Conservation (phyloP, 768 basidiomycete genomes). For the Mycena maculata region DNA sequence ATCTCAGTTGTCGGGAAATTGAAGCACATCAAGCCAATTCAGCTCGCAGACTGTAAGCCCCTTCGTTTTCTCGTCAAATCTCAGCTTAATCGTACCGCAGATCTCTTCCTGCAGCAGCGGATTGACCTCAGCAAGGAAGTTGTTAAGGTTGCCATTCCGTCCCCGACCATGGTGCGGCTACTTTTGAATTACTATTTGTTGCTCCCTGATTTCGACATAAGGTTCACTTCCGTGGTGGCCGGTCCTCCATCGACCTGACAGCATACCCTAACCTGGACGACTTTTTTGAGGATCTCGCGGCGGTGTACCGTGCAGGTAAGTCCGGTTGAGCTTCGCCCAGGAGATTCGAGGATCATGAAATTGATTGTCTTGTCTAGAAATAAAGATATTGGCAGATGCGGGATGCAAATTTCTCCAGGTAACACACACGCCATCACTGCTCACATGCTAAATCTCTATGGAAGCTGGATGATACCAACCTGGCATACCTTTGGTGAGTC, state of each 20-base stretch:
- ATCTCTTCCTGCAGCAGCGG: conserved; percentile 25
- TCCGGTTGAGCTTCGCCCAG: no score
- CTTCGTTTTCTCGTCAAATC: not conserved
- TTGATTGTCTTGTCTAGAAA: no score
- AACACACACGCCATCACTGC: not conserved
- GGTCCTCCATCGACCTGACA: conserved; percentile 30
- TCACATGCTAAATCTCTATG: not conserved
- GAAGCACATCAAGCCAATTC: conserved; percentile 35
- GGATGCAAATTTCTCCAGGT: conserved; percentile 35
- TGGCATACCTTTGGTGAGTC: conserved; percentile 33
- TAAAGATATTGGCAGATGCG: conserved; percentile 31
- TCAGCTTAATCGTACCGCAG: not conserved
- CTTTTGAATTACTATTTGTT: not conserved
- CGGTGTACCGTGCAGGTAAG: conserved; percentile 16
- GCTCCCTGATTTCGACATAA: not conserved
- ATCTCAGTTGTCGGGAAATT: conserved; percentile 33
- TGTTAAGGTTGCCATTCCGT: conserved; percentile 38
- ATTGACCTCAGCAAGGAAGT: conserved; percentile 31
- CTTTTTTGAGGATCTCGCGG: conserved; percentile 36
- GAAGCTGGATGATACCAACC: conserved; percentile 35
- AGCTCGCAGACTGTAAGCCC: conserved; percentile 32
- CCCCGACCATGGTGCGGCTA: conserved; percentile 32
- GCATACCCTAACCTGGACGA: conserved; percentile 36
- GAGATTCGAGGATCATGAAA: no score
- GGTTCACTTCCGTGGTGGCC: conserved; percentile 37